A percentile compares a stretch with the other conserved stretches of the same genome.
phyloP scores from a whole-genome alignment of 2,329 filamentous ascomycete genomes.

The Plectosphaerella plurivora region DNA sequence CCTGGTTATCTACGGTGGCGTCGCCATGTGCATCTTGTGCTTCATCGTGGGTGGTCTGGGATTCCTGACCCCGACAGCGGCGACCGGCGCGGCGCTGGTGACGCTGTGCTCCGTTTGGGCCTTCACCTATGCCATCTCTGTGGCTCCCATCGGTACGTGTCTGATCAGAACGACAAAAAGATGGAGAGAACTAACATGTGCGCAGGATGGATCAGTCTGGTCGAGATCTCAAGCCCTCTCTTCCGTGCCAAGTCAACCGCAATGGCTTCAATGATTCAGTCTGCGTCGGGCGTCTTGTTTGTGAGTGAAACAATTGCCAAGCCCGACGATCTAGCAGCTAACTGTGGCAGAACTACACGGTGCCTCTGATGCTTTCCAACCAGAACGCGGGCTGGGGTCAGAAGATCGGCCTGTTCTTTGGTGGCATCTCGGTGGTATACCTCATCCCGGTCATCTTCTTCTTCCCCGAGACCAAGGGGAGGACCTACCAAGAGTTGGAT shows the following conservation, averaged over 20 bases:
- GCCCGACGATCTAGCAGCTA: not conserved
- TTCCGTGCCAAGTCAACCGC: constrained; percentile 2
- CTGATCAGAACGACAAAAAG: not conserved
- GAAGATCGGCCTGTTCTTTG: constrained; percentile 13
- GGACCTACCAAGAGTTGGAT: constrained; percentile 15
- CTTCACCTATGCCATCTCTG: constrained; percentile 8
- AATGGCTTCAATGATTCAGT: constrained; percentile 1
- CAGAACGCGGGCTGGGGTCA: constrained; percentile 9
- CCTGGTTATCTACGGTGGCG: constrained; percentile 59
- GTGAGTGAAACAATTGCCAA: not conserved
- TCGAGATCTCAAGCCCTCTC: not conserved
- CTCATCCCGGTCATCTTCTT: constrained; percentile 8
- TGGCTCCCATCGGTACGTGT: constrained; percentile 5
- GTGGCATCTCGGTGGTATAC: constrained; percentile 14
- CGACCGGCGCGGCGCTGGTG: constrained; percentile 8
- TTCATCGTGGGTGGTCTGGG: constrained; percentile 39
- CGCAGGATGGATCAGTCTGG: constrained; percentile 2
- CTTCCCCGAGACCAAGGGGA: constrained; percentile 15
- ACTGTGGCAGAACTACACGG: constrained; percentile 1
- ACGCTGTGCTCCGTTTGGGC: constrained; percentile 7
- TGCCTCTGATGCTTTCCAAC: constrained; percentile 9
- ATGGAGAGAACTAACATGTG: not conserved
- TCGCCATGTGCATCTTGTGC: constrained; percentile 61
- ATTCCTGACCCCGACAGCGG: constrained; percentile 3
- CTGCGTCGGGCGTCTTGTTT: constrained; percentile 4